Evolutionary conservation across 305 asterid genomes (phyloP), one percentile per base, ranked within the genome.

Genomic region (Vinca major): DNA sequence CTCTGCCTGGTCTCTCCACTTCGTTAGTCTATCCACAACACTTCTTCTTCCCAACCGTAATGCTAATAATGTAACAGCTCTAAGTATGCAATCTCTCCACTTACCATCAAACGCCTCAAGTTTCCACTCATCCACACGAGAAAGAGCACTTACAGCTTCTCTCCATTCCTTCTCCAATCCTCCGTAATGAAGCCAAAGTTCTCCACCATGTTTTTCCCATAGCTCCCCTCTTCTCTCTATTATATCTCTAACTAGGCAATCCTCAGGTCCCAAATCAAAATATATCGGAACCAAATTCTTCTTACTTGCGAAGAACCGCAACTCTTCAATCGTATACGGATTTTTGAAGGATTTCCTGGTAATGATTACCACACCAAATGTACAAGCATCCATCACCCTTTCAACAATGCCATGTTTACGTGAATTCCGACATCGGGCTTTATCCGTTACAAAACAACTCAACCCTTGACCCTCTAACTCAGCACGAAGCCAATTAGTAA

Each of bases 131-230:
- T 87, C 99, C 20, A 81, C 91, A 61, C 95, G 96, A 52, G 90
- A 82, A 70, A 93, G 95, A 49, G 85, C 77, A 49, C 71, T 70
- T 57, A 93, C 82, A 1, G 96, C 96, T 21, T 89, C 97, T 75
- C 73, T 87, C 99, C 99, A 93, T 75, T 93, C 99, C 77, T 80
- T 85, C 81, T 90, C 97, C 37, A 87, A 73, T 44, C 99, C 99
- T 39, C 92, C 99, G 17, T 93, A 93, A 63, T 72, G 84, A 47
- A 85, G 80, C 97, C 99, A 90, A 20, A 93, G 87, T 65, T 93
- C 95, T 36, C 99, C 99, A 2, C 99, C 99, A 8, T 90, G 74
- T 72, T 84, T 91, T 66, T 93, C 97, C 99, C 99, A 93, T 50
- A 86, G 80, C 82, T 89, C 97, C 11, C 97, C 97, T 76, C 95